Conservation (phyloP, 2,329 filamentous ascomycete genomes). For the Claviceps fusiformis region DNA sequence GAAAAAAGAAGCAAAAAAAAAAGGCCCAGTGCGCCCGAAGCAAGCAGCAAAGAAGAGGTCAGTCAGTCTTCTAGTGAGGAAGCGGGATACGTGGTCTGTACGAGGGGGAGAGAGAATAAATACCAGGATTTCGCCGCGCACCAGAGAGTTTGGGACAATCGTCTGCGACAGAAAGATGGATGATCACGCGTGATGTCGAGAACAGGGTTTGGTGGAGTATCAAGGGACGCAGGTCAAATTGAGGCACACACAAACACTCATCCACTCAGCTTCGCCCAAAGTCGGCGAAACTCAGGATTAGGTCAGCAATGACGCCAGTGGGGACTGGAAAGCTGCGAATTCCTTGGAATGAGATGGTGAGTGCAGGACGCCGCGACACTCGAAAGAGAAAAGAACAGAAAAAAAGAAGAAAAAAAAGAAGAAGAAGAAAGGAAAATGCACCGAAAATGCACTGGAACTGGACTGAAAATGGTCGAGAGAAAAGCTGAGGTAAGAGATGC, state of each 20-base stretch:
- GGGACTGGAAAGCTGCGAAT: slow-evolving; percentile 3
- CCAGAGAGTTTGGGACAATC: background rate
- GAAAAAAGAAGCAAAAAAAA: too few species aligned
- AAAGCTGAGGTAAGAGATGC: background rate
- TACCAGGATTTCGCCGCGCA: background rate
- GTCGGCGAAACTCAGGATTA: slow-evolving; percentile 17
- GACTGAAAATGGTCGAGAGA: background rate
- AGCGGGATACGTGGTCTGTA: background rate
- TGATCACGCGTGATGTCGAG: slow-evolving; percentile 2
- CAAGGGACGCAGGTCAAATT: slow-evolving; percentile 18
- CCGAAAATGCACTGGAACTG: too few species aligned
- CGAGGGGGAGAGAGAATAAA: background rate
- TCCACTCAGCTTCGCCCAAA: slow-evolving; percentile 12
- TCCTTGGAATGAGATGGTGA: background rate
- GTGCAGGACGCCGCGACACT: background rate
- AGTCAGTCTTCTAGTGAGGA: background rate
- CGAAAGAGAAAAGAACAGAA: background rate
- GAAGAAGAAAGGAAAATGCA: background rate
- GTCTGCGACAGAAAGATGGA: background rate
- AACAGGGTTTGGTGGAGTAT: slow-evolving; percentile 4
- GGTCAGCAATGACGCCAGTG: slow-evolving; percentile 26
- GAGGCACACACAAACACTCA: slow-evolving; percentile 17
- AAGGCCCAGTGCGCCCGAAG: background rate
- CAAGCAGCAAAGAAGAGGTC: background rate
- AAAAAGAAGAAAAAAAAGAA: background rate